phyloP scores from a whole-genome alignment of 2,329 filamentous ascomycete species.

The Pestalotiopsis sp. region DNA sequence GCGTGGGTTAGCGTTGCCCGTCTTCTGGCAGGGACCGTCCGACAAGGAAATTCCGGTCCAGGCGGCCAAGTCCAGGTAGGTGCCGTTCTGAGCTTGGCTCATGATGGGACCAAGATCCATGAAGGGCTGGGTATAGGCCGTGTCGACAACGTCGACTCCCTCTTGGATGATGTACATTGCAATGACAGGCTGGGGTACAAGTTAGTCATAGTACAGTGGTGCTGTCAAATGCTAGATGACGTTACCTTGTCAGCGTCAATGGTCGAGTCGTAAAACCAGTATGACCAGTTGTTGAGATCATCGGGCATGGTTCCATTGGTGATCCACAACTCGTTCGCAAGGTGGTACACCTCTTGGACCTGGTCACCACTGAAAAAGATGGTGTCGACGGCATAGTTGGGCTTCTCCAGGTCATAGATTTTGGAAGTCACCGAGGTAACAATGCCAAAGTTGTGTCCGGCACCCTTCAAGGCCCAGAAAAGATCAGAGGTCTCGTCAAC shows the following conservation, averaged over 20 bases:
- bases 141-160: background rate
- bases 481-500: constrained; percentile 49
- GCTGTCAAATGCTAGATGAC: too few relatives aligned
- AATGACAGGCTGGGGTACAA: background rate
- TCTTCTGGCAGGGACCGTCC: background rate
- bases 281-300: constrained; percentile 10
- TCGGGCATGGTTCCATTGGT: constrained; percentile 3
- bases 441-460: constrained; percentile 39
- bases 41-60: background rate
- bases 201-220: too few relatives aligned
- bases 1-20: background rate
- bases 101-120: background rate
- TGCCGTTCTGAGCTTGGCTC: background rate
- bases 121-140: background rate
- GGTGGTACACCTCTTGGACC: constrained; percentile 15
- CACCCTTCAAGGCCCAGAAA: constrained; percentile 60
- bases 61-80: background rate
- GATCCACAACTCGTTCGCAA: constrained; percentile 6
- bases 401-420: constrained; percentile 27
- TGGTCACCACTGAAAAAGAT: constrained; percentile 17
- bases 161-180: constrained; percentile 9
- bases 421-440: constrained; percentile 14
- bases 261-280: constrained; percentile 2
- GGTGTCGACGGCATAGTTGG: constrained; percentile 15
- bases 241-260: constrained; percentile 12